Evolutionary conservation across 352 stramenopile species (phyloP).

Genomic region (Phytophthora palmivora): DNA sequence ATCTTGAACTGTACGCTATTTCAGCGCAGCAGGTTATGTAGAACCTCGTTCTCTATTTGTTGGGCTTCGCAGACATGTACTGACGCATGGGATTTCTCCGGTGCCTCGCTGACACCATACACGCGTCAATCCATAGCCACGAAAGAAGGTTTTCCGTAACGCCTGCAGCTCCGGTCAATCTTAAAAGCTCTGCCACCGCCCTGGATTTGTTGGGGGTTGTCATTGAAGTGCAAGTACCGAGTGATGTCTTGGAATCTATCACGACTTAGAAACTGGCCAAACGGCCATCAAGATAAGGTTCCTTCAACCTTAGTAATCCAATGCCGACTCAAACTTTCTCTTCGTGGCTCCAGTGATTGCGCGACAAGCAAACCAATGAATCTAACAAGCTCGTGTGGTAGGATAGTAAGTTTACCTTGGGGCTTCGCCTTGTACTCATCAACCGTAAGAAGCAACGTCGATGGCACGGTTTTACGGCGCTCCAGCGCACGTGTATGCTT

Average conservation of each 20-base stretch:
- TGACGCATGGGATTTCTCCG: conserved; percentile 4
- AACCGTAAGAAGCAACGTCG: too few species aligned
- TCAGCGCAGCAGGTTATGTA: conserved; percentile 19
- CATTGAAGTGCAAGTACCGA: conserved; percentile 15
- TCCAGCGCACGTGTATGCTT: too few species aligned
- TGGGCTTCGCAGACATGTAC: conserved; percentile 16
- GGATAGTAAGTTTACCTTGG: neutral
- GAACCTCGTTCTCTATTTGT: conserved; percentile 24
- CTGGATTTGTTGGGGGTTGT: too few species aligned
- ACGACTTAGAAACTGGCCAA: conserved; percentile 8
- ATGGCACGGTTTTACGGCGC: too few species aligned
- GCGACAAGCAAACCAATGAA: too few species aligned
- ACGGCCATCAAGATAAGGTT: neutral
- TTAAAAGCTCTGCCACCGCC: too few species aligned
- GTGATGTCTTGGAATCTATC: conserved; percentile 10
- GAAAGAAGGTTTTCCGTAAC: conserved; percentile 12
- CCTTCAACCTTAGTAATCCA: conserved; percentile 12
- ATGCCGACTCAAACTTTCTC: conserved; percentile 1
- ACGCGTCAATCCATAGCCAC: conserved; percentile 16
- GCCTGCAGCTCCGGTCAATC: too few species aligned
- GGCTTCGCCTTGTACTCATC: conserved; percentile 7
- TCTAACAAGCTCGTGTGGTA: conserved; percentile 1
- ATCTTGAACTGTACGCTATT: conserved; percentile 12
- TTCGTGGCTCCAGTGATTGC: neutral
- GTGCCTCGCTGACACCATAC: conserved; percentile 10